phyloP scores from a whole-genome alignment of 164 flowering plant genomes.

The Akebia trifoliata region DNA sequence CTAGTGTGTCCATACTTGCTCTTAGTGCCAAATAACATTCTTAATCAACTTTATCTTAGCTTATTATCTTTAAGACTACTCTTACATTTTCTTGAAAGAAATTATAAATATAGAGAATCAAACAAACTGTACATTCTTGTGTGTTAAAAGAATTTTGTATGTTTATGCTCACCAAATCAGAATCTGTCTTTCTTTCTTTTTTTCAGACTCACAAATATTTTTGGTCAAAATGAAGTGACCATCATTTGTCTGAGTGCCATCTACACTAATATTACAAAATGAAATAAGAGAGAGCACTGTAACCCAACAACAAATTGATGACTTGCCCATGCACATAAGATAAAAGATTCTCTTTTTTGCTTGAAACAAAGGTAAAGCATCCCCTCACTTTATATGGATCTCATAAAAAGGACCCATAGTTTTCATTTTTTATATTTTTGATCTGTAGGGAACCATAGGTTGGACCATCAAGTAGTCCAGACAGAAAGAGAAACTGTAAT shows the following conservation, averaged over 20 bases:
- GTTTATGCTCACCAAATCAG: too few species aligned
- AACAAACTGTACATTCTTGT: too few species aligned
- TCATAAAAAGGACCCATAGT: background rate
- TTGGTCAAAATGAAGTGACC: background rate
- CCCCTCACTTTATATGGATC: conserved; percentile 3
- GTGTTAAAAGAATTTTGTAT: too few species aligned
- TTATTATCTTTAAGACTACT: too few species aligned
- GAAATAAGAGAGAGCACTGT: background rate
- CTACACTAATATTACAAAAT: background rate
- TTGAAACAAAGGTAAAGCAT: conserved; percentile 12
- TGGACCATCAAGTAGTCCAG: background rate
- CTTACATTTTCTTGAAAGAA: too few species aligned
- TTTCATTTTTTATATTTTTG: too few species aligned
- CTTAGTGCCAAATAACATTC: too few species aligned
- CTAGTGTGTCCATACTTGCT: too few species aligned
- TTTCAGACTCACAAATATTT: background rate
- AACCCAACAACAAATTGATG: background rate
- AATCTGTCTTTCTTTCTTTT: conserved; percentile 3
- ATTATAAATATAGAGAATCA: too few species aligned
- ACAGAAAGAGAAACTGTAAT: background rate
- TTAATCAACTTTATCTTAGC: too few species aligned
- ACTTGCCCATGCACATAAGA: conserved; percentile 2
- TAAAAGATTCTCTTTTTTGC: conserved; percentile 11
- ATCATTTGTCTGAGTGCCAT: conserved; percentile 6
- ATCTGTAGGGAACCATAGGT: too few species aligned